Percentiles rank a stretch among this genome's conserved stretches.
These are phyloP conservation scores for Cordia subcordata DNA, from an alignment of 257 asterid species.

Conservation along the genomic window DNA sequence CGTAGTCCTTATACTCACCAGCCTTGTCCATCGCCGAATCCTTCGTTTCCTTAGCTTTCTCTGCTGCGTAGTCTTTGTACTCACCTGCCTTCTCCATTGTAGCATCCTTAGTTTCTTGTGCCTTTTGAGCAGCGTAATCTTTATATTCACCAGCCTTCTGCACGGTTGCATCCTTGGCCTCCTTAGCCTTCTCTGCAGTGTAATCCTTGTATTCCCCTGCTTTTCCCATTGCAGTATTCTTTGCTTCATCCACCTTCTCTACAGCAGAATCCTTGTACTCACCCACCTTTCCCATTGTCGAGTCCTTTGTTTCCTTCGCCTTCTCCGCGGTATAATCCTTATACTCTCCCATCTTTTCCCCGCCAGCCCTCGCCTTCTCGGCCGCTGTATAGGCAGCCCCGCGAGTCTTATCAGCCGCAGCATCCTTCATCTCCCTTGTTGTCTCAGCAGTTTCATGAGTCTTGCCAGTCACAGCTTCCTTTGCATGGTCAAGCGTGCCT, in stretches of 20 bases:
- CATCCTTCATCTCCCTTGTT: constrained; percentile 19
- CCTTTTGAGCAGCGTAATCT: constrained; percentile 8
- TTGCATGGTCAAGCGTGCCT: constrained; percentile 36
- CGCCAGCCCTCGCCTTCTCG: neutral
- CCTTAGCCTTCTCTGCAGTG: neutral
- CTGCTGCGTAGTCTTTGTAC: constrained; percentile 3
- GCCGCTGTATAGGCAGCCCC: constrained; percentile 35
- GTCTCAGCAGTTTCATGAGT: constrained; percentile 33
- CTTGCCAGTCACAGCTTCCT: constrained; percentile 26
- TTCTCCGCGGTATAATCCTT: neutral
- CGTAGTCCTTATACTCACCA: constrained; percentile 40
- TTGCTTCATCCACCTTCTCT: constrained; percentile 12
- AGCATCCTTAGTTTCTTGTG: constrained; percentile 1
- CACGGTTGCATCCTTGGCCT: neutral
- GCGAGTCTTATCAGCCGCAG: neutral
- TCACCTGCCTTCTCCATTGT: constrained; percentile 16
- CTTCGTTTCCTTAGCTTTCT: constrained; percentile 26
- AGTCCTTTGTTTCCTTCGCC: constrained; percentile 4
- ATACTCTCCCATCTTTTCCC: neutral
- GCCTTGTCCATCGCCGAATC: constrained; percentile 46
- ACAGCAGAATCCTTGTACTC: constrained; percentile 11
- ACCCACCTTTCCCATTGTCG: neutral
- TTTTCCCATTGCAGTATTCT: neutral
- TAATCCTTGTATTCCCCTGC: neutral
- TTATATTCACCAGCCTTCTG: constrained; percentile 8